Conservation (phyloP, 805 yeast species). For the Starmerella sirachaensis region DNA sequence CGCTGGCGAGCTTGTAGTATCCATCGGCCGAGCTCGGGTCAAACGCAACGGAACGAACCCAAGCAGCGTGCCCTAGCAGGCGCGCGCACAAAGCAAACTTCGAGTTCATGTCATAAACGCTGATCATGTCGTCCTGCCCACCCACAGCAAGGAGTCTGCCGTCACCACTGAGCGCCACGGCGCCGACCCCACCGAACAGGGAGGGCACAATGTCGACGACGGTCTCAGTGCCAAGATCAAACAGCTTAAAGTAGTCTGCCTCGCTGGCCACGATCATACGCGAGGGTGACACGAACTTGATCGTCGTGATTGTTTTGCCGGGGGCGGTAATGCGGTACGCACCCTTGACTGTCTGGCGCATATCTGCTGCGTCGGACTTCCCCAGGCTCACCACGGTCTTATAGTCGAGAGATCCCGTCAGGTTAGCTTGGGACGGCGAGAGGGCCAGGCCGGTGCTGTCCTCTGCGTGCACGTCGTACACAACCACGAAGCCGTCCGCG, state of each 20-base stretch:
- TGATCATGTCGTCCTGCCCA: slow-evolving; percentile 43
- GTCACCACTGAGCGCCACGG: slow-evolving; percentile 45
- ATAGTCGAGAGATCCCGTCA: background rate
- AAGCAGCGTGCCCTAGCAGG: slow-evolving; percentile 42
- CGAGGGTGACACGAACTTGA: slow-evolving; percentile 26
- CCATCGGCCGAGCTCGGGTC: slow-evolving; percentile 30
- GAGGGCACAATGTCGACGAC: slow-evolving; percentile 47
- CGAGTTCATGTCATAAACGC: slow-evolving; percentile 34
- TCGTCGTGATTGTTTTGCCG: slow-evolving; percentile 43
- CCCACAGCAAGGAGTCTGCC: slow-evolving; percentile 38
- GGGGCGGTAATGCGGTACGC: slow-evolving; percentile 45
- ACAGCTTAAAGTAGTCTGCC: slow-evolving; percentile 50
- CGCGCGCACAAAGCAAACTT: slow-evolving; percentile 28
- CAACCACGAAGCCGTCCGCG: slow-evolving; percentile 48
- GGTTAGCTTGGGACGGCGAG: background rate
- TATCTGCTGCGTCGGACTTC: slow-evolving; percentile 4
- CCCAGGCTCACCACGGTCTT: slow-evolving; percentile 4
- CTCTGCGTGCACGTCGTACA: slow-evolving; percentile 41
- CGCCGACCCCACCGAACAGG: slow-evolving; percentile 52
- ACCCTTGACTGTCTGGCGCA: slow-evolving; percentile 26
- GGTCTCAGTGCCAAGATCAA: slow-evolving; percentile 38
- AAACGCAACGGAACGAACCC: slow-evolving; percentile 38
- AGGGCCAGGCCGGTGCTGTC: slow-evolving; percentile 27
- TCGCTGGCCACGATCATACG: slow-evolving; percentile 44
- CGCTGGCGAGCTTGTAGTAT: slow-evolving; percentile 39